These are phyloP conservation scores for Pyrenochaeta sp. DNA, from an alignment of 2,329 filamentous ascomycete genomes.

Conservation along the genomic window DNA sequence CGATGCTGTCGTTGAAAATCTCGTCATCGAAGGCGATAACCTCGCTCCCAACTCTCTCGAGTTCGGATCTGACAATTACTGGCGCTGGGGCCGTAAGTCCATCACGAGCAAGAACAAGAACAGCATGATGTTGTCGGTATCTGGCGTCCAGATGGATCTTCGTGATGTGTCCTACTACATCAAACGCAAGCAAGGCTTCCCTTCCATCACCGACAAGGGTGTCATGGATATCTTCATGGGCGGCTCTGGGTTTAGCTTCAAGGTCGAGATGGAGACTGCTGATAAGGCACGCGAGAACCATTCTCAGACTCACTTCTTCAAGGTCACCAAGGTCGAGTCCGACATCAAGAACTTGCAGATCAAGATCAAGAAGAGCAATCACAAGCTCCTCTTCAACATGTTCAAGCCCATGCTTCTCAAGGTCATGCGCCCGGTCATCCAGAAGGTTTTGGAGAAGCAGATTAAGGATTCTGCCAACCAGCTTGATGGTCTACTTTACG, in stretches of 20 bases:
- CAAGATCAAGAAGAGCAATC: conserved; percentile 92
- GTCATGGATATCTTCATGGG: conserved; percentile 87
- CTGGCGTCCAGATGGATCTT: conserved; percentile 91
- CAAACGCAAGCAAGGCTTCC: conserved; percentile 94
- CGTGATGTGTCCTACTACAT: conserved; percentile 84
- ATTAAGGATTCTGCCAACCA: conserved; percentile 83
- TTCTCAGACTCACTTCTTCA: conserved; percentile 87
- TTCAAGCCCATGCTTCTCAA: conserved; percentile 89
- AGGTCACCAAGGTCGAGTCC: conserved; percentile 87
- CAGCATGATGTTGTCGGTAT: conserved; percentile 82
- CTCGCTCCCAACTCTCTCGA: conserved; percentile 93
- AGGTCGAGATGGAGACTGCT: conserved; percentile 84
- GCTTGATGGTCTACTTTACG: conserved; percentile 74
- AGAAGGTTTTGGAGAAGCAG: conserved; percentile 88
- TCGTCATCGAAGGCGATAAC: conserved; percentile 95
- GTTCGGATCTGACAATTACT: conserved; percentile 90
- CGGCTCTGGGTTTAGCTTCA: conserved; percentile 89
- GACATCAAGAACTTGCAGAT: conserved; percentile 82
- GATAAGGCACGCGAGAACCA: conserved; percentile 61
- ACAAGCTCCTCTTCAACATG: conserved; percentile 86
- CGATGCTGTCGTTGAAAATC: conserved; percentile 90
- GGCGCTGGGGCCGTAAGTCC: conserved; percentile 92
- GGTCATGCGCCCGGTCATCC: conserved; percentile 80
- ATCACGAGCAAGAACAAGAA: conserved; percentile 82
- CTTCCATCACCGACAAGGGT: conserved; percentile 84